Evolutionary conservation across 176 grass and related monocot genomes (phyloP).

Genomic region (Avena eriantha): DNA sequence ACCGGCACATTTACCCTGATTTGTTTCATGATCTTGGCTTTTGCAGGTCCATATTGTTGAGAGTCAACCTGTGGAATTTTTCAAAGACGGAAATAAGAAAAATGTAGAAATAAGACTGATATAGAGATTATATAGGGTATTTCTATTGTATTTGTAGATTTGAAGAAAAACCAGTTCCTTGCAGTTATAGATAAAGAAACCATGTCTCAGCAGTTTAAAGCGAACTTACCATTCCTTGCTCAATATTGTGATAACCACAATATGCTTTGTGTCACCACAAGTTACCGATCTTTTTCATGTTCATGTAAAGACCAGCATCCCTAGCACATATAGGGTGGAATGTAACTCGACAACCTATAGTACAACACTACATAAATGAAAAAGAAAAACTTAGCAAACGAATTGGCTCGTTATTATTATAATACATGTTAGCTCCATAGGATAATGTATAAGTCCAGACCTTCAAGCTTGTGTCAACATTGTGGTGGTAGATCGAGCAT

Average conservation of each 20-base stretch:
- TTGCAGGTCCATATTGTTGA: slow-evolving; percentile 71
- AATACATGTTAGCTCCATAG: slow-evolving; percentile 19
- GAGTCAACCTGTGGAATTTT: slow-evolving; percentile 58
- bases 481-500: slow-evolving; percentile 69
- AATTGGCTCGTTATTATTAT: slow-evolving; percentile 17
- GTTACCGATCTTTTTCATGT: slow-evolving; percentile 61
- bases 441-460: slow-evolving; percentile 47
- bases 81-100: slow-evolving; percentile 26
- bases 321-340: slow-evolving; percentile 93
- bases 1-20: slow-evolving; percentile 74
- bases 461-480: slow-evolving; percentile 83
- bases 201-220: slow-evolving; percentile 21
- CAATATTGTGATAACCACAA: slow-evolving; percentile 73
- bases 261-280: slow-evolving; percentile 76
- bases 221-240: slow-evolving; percentile 73
- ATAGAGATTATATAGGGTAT: neutral
- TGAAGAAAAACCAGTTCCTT: slow-evolving; percentile 4
- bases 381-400: slow-evolving; percentile 36
- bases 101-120: neutral
- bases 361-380: slow-evolving; percentile 82
- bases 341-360: slow-evolving; percentile 63
- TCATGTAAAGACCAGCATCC: slow-evolving; percentile 88
- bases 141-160: slow-evolving; percentile 20
- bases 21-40: slow-evolving; percentile 78
- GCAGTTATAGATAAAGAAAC: neutral